Evolutionary conservation across 495 filamentous ascomycete species (phyloP).

Genomic region (Aspergillus saccharolyticus): DNA sequence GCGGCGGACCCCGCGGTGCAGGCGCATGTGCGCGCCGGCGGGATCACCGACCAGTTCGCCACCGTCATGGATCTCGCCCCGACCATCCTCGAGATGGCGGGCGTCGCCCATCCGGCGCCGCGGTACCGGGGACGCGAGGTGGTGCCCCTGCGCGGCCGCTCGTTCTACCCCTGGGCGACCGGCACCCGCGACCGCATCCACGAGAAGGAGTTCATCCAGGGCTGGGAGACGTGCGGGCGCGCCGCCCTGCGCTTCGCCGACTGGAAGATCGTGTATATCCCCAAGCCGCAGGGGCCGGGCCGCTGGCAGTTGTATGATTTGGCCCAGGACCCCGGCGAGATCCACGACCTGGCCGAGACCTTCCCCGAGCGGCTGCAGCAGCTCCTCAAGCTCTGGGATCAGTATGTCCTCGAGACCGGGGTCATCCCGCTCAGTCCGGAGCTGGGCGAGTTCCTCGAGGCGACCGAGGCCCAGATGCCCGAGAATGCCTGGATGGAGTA

Average conservation of each 20-base stretch:
- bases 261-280: conserved; percentile 48
- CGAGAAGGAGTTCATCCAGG: conserved; percentile 42
- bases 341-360: conserved; percentile 52
- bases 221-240: conserved; percentile 46
- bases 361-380: conserved; percentile 52
- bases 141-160: conserved; percentile 54
- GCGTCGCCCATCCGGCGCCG: conserved; percentile 52
- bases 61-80: conserved; percentile 63
- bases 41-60: conserved; percentile 52
- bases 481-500: conserved; percentile 67
- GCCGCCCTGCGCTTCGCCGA: conserved; percentile 42
- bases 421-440: conserved; percentile 45
- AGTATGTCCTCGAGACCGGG: conserved; percentile 57
- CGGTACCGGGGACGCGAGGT: conserved; percentile 52
- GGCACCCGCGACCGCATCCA: conserved; percentile 37
- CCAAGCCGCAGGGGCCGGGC: conserved; percentile 45
- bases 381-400: conserved; percentile 50
- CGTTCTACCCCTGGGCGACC: conserved; percentile 39
- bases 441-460: conserved; percentile 44
- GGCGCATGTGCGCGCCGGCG: conserved; percentile 18
- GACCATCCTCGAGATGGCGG: conserved; percentile 57
- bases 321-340: conserved; percentile 35
- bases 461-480: conserved; percentile 61
- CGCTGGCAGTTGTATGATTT: conserved; percentile 40
- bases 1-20: conserved; percentile 21